Percentiles rank a stretch among this genome's conserved stretches.
Conservation (phyloP, 2,329 filamentous ascomycete genomes). For the Sporothrix schenckii region DNA sequence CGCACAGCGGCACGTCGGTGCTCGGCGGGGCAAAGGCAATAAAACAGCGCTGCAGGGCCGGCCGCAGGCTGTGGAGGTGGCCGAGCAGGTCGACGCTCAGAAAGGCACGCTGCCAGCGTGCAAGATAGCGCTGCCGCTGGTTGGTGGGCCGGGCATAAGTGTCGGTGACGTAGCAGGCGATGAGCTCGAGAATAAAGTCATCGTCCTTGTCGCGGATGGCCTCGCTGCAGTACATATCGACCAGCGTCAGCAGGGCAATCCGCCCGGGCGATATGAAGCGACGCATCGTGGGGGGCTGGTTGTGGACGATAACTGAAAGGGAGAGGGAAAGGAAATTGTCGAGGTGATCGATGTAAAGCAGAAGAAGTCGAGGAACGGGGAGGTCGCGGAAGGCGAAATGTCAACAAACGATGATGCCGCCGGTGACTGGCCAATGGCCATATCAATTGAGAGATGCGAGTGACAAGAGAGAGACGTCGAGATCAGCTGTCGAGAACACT, state of each 20-base stretch:
- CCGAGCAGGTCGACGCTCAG: conserved; percentile 56
- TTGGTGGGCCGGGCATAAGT: conserved; percentile 43
- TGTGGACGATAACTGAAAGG: neutral
- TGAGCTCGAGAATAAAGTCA: conserved; percentile 48
- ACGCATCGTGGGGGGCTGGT: conserved; percentile 28
- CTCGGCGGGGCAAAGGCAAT: conserved; percentile 41
- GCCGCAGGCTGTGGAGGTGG: conserved; percentile 31
- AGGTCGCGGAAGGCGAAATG: neutral
- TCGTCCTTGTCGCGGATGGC: conserved; percentile 49
- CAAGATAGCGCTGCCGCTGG: conserved; percentile 35
- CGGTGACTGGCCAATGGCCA: neutral
- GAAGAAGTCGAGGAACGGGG: neutral
- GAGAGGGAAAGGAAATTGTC: neutral
- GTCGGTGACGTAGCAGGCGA: conserved; percentile 54
- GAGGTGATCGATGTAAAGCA: neutral
- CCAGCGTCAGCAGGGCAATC: conserved; percentile 76
- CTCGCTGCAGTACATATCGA: conserved; percentile 80
- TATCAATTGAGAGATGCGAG: neutral
- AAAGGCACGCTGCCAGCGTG: conserved; percentile 55
- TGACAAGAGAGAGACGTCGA: too few relatives aligned
- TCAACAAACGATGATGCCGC: neutral
- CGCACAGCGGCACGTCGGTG: conserved; percentile 55
- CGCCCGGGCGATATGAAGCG: conserved; percentile 51
- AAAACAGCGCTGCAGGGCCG: conserved; percentile 33
- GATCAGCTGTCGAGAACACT: neutral